phyloP scores from a whole-genome alignment of 805 yeast species.

The Wickerhamomyces subpelliculosus region DNA sequence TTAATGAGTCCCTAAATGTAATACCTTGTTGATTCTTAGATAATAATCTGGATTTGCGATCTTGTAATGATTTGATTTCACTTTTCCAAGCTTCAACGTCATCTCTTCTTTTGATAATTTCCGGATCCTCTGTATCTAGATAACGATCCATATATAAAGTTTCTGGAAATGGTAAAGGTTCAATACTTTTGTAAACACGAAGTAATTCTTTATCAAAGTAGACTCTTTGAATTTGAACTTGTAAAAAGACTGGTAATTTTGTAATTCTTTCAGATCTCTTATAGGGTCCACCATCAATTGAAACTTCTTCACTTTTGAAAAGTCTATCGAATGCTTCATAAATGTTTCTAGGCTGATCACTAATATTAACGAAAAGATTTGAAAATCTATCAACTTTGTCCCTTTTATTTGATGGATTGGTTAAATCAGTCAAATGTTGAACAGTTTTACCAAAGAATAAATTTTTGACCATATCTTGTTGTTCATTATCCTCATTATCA shows the following conservation, averaged over 20 bases:
- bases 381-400: slow-evolving; percentile 67
- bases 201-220: slow-evolving; percentile 71
- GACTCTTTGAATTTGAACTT: slow-evolving; percentile 91
- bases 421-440: slow-evolving; percentile 59
- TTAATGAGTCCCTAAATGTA: slow-evolving; percentile 43
- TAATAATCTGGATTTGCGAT: slow-evolving; percentile 35
- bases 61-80: slow-evolving; percentile 38
- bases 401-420: slow-evolving; percentile 29
- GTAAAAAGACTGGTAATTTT: slow-evolving; percentile 73
- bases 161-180: slow-evolving; percentile 76
- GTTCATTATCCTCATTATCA: slow-evolving; percentile 70
- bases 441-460: slow-evolving; percentile 82
- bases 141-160: slow-evolving; percentile 83
- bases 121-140: slow-evolving; percentile 56
- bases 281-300: slow-evolving; percentile 62
- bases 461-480: slow-evolving; percentile 69
- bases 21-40: slow-evolving; percentile 43
- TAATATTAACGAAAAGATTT: slow-evolving; percentile 76
- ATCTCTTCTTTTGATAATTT: slow-evolving; percentile 42
- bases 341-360: slow-evolving; percentile 81
- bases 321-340: slow-evolving; percentile 87
- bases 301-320: slow-evolving; percentile 64
- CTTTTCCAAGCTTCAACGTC: slow-evolving; percentile 56
- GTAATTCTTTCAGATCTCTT: slow-evolving; percentile 67
- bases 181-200: slow-evolving; percentile 74